Base-by-base conservation (phyloP, 2,329 filamentous ascomycete species). In the Apiospora aurea region DNA sequence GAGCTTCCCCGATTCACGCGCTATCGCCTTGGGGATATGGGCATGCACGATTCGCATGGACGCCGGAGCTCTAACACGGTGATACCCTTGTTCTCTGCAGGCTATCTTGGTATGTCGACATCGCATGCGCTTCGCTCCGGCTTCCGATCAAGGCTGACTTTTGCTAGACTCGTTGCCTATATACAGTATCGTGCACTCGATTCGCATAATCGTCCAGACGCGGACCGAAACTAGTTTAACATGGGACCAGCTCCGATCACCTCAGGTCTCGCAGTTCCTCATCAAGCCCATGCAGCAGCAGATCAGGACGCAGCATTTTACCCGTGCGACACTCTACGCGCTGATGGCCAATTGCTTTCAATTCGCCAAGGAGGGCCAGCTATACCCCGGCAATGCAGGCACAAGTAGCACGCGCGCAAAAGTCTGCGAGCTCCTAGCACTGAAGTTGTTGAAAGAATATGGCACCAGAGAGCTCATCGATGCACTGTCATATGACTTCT, bases 161-260 rank as follows among this genome's bases (percentile, higher is more conserved):
- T 29, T 38, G 53, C 10, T 78, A 96, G 95, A 97, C 83, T 88
- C 92, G 13, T 87, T 98, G 8, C 95, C 96, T 26, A 91, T 97
- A 72, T 98, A 98, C 85, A 93, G 91, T 81, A 91, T 97, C 76
- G 97, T 95, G 41, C 96, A 98, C 82, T 91, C 94, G 44, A 95
- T 98, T 74, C 93, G 96, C 75, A 91, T 95, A 70, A 88, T 98
- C 71, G 91, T 98, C 73, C 89, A 94, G 75, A 88, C 94, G 72
- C 91, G 93, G 79, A 97, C 94, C 82, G 96, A 98, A 84, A 98
- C 95, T 1, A 96, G 94, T 0, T 85, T 98, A 69, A 92, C 94
- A 21, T 98, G 95, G 95, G 96, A 98, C 75, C 96, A 98, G 81
- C 87, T 98, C 74, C 91, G 95, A 75, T 97, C 95, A n/a, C 96